phyloP scores from a whole-genome alignment of 2,329 filamentous ascomycete species.

The Fusarium hainanense region DNA sequence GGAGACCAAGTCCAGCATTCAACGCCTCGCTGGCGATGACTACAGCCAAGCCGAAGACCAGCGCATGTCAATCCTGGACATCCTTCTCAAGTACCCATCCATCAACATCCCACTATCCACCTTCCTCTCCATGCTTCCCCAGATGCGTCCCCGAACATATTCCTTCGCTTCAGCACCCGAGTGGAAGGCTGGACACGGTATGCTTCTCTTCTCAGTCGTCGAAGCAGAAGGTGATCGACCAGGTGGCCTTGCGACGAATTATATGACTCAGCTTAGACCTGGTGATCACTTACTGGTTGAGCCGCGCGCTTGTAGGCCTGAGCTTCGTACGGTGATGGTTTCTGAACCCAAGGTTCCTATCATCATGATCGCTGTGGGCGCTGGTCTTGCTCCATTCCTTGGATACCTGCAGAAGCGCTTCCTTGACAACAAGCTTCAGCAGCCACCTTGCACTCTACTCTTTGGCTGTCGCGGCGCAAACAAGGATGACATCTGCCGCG shows the following conservation, averaged over 20 bases:
- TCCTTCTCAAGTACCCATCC: conserved; percentile 71
- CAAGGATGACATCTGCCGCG: conserved; percentile 9
- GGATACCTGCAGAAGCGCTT: conserved; percentile 13
- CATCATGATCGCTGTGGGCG: conserved; percentile 13
- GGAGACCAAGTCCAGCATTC: conserved; percentile 60
- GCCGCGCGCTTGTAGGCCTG: not conserved
- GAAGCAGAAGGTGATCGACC: conserved; percentile 1
- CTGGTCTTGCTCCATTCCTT: conserved; percentile 8
- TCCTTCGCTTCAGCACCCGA: conserved; percentile 13
- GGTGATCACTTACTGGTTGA: not conserved
- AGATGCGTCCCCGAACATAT: conserved; percentile 61
- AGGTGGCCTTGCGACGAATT: conserved; percentile 7
- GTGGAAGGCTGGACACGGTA: not conserved
- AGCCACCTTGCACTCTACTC: not conserved
- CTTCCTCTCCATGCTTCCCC: conserved; percentile 78
- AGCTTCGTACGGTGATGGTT: not conserved
- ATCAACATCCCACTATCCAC: conserved; percentile 71
- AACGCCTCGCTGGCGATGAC: conserved; percentile 57
- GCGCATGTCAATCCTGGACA: conserved; percentile 72
- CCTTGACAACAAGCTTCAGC: not conserved
- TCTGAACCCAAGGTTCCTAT: conserved; percentile 2
- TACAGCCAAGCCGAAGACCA: conserved; percentile 66
- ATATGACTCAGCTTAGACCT: not conserved
- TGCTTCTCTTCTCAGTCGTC: conserved; percentile 7
- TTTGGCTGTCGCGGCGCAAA: conserved; percentile 3